Evolutionary conservation across 148 eudicot species (phyloP).

Genomic region (Pouteria glomerata): DNA sequence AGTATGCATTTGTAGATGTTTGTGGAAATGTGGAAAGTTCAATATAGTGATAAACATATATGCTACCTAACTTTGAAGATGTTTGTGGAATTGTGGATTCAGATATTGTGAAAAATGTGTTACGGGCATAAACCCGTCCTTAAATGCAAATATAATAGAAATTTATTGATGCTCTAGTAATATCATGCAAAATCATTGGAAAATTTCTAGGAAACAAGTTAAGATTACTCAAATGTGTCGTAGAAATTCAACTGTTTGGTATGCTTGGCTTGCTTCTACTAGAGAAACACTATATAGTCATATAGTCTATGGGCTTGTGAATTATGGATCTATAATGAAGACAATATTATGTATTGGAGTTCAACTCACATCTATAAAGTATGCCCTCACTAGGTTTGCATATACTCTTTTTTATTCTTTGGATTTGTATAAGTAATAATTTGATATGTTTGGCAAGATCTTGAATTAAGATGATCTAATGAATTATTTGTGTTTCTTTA

Average conservation of each 20-base stretch:
- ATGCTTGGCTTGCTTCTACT: slow-evolving; percentile 34
- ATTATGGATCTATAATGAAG: slow-evolving; percentile 16
- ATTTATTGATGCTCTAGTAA: slow-evolving; percentile 24
- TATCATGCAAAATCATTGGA: slow-evolving; percentile 21
- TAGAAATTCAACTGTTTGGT: slow-evolving; percentile 29
- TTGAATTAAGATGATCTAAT: not conserved
- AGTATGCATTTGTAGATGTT: no score
- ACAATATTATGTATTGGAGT: slow-evolving; percentile 24
- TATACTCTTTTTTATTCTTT: not conserved
- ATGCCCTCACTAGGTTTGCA: slow-evolving; percentile 23
- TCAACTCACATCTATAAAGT: slow-evolving; percentile 29
- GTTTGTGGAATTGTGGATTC: slow-evolving; percentile 15
- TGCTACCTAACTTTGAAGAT: slow-evolving; percentile 12
- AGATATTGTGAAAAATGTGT: slow-evolving; percentile 20
- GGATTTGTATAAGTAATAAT: not conserved
- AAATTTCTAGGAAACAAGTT: slow-evolving; percentile 34
- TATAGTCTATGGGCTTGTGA: slow-evolving; percentile 26
- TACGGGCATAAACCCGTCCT: slow-evolving; percentile 14
- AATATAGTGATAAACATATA: slow-evolving; percentile 5
- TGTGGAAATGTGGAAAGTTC: no score
- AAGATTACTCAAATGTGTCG: slow-evolving; percentile 27
- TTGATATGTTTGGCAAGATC: not conserved
- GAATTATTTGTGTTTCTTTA: slow-evolving; percentile 3
- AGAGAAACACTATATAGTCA: slow-evolving; percentile 20
- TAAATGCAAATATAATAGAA: slow-evolving; percentile 12